phyloP scores from a whole-genome alignment of 1,284 basidiomycete species.

The Baeospora myosura region DNA sequence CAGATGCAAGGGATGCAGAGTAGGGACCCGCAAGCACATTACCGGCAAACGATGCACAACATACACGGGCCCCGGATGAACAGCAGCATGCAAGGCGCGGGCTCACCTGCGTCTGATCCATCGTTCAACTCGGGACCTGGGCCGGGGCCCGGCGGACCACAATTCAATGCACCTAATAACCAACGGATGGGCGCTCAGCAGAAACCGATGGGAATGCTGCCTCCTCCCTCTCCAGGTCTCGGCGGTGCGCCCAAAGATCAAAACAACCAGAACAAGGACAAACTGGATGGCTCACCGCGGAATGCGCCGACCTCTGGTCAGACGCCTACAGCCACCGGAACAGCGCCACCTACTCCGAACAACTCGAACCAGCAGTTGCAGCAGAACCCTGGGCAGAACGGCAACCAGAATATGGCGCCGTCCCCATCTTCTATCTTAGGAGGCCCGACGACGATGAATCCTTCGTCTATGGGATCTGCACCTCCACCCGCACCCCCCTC shows the following conservation, averaged over 20 bases:
- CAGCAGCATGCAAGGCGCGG: constrained; percentile 20
- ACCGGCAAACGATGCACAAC: constrained; percentile 29
- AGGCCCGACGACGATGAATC: too few relatives aligned
- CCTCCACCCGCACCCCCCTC: too few relatives aligned
- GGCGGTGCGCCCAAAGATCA: constrained; percentile 35
- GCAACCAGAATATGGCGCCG: constrained; percentile 28
- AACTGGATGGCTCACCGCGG: constrained; percentile 41
- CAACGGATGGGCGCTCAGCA: too few relatives aligned
- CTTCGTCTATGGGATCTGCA: too few relatives aligned
- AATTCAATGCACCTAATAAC: too few relatives aligned
- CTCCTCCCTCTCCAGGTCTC: constrained; percentile 45
- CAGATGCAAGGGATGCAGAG: not conserved
- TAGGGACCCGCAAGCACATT: constrained; percentile 15
- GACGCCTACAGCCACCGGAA: constrained; percentile 26
- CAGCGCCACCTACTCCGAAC: constrained; percentile 46
- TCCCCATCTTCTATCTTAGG: constrained; percentile 38
- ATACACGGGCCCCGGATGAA: constrained; percentile 26
- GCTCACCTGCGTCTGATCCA: constrained; percentile 21
- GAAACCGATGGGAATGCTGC: constrained; percentile 35
- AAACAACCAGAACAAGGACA: constrained; percentile 8
- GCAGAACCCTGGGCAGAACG: constrained; percentile 9
- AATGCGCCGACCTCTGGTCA: constrained; percentile 25
- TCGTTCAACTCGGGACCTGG: too few relatives aligned
- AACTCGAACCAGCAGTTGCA: constrained; percentile 13
- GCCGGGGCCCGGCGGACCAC: too few relatives aligned